A percentile compares a stretch with the other conserved stretches of the same genome.
phyloP scores from a whole-genome alignment of 257 asterid genomes.

The Cordia subcordata region DNA sequence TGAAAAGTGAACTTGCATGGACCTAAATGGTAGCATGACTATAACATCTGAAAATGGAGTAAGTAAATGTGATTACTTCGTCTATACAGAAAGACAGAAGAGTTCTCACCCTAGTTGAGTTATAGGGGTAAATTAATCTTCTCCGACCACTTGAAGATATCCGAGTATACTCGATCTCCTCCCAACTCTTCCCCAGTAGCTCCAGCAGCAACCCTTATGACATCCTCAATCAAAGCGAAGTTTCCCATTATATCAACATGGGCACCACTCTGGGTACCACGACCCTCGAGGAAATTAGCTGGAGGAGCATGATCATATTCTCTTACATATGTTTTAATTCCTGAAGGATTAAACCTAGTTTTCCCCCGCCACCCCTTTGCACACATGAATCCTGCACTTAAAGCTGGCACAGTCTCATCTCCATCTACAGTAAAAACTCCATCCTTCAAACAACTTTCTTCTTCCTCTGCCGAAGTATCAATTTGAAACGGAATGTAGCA shows the following conservation, averaged over 20 bases:
- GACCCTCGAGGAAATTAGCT: conserved; percentile 65
- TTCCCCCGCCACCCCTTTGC: conserved; percentile 91
- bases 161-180: conserved; percentile 66
- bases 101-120: neutral
- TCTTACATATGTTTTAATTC: conserved; percentile 49
- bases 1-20: too few relatives aligned
- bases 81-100: too few relatives aligned
- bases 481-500: conserved; percentile 78
- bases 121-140: conserved; percentile 54
- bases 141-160: conserved; percentile 72
- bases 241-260: conserved; percentile 94
- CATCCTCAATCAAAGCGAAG: conserved; percentile 66
- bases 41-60: too few relatives aligned
- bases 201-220: conserved; percentile 75
- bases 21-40: too few relatives aligned
- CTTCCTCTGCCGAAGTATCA: conserved; percentile 56
- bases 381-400: conserved; percentile 79
- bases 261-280: conserved; percentile 89
- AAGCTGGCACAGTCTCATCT: conserved; percentile 73
- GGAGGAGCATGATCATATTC: conserved; percentile 87
- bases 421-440: conserved; percentile 68
- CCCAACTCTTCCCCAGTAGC: conserved; percentile 69
- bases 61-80: too few relatives aligned
- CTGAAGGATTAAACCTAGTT: conserved; percentile 77
- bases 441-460: conserved; percentile 44